A percentile compares a stretch with the other conserved stretches of the same genome.
Evolutionary conservation across 148 eudicot species (phyloP).

Genomic region (Persicaria maculosa): DNA sequence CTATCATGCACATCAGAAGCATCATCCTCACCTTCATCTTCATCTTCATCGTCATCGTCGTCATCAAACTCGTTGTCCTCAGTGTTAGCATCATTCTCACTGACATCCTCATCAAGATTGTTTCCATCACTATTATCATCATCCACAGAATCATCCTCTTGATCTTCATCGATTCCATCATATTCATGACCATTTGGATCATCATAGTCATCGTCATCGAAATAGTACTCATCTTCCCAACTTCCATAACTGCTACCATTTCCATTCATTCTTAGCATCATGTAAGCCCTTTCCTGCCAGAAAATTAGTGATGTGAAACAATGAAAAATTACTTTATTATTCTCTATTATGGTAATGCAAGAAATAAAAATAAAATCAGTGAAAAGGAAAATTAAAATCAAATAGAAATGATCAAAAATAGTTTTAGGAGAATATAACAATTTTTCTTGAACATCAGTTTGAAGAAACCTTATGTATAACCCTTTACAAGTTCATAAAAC

Average conservation of each 20-base stretch:
- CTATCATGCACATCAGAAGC: conserved; percentile 69
- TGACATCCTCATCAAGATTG: conserved; percentile 1
- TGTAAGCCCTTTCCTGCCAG: conserved; percentile 90
- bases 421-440: neutral
- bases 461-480: neutral
- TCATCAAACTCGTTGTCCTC: conserved; percentile 26
- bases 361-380: neutral
- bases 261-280: conserved; percentile 79
- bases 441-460: neutral
- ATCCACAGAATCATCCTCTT: conserved; percentile 27
- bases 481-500: neutral
- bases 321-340: neutral
- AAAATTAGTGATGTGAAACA: neutral
- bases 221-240: conserved; percentile 71
- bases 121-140: conserved; percentile 13
- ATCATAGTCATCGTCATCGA: conserved; percentile 34
- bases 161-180: conserved; percentile 26
- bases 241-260: conserved; percentile 59
- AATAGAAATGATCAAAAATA: neutral
- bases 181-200: conserved; percentile 30
- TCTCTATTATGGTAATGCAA: neutral
- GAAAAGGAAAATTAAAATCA: neutral
- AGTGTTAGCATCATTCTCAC: conserved; percentile 2
- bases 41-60: conserved; percentile 13
- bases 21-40: conserved; percentile 30